Conservation (phyloP, 768 basidiomycete genomes). For the Favolaschia claudopus region DNA sequence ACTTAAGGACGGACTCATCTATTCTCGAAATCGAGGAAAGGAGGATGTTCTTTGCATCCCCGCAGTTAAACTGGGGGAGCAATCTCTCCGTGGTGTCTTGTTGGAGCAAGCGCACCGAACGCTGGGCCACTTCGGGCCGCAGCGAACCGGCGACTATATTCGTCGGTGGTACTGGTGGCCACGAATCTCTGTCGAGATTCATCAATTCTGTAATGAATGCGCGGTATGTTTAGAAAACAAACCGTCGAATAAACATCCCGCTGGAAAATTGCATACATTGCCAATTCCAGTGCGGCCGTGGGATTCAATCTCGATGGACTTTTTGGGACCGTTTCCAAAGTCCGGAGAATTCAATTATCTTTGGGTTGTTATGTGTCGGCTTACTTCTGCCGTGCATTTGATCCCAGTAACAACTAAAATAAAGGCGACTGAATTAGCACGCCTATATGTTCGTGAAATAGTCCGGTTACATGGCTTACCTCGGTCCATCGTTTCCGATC, state of each 20-base stretch:
- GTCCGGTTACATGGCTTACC: constrained; percentile 51
- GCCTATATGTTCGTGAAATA: constrained; percentile 42
- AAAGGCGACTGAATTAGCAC: constrained; percentile 40
- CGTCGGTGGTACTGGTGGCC: neutral
- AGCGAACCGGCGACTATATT: neutral
- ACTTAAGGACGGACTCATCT: constrained; percentile 28
- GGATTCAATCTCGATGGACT: constrained; percentile 33
- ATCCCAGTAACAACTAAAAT: constrained; percentile 39
- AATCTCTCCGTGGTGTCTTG: constrained; percentile 38
- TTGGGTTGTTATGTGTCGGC: constrained; percentile 36
- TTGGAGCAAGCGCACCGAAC: neutral
- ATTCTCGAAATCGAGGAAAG: constrained; percentile 13
- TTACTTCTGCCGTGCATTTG: constrained; percentile 34
- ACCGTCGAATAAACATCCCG: constrained; percentile 32
- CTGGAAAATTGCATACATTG: constrained; percentile 36
- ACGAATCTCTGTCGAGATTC: too few relatives aligned
- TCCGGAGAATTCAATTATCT: constrained; percentile 35
- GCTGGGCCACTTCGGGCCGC: neutral
- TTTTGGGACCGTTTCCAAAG: constrained; percentile 33
- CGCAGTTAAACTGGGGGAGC: constrained; percentile 18
- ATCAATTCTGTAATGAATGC: too few relatives aligned
- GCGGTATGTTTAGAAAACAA: constrained; percentile 35
- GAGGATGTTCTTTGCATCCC: constrained; percentile 32
- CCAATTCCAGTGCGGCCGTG: constrained; percentile 36
- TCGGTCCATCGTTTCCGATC: constrained; percentile 45